These are phyloP conservation scores for Aspergillus unguis DNA, from an alignment of 2,329 filamentous ascomycete genomes.

Conservation along the genomic window DNA sequence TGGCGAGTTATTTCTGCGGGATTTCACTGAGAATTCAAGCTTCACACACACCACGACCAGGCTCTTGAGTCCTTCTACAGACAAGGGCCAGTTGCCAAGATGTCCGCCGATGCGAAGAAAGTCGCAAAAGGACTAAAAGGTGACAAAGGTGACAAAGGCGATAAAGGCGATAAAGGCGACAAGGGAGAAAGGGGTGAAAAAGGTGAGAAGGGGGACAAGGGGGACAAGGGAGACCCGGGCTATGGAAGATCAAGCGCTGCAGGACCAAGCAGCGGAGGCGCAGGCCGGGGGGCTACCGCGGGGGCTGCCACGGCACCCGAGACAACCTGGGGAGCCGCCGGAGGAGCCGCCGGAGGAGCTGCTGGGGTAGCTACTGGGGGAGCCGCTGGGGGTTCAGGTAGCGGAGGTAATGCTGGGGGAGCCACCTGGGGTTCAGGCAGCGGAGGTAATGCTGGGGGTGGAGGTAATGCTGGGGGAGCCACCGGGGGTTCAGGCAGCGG, in stretches of 20 bases:
- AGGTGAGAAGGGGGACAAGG: not conserved
- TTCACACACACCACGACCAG: not conserved
- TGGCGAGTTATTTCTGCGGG: not conserved
- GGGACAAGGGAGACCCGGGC: not conserved
- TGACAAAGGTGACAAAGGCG: not conserved
- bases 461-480: not conserved
- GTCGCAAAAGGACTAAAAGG: conserved; percentile 2
- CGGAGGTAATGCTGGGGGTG: not conserved
- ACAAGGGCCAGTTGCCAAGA: conserved; percentile 14
- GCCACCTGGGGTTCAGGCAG: not conserved
- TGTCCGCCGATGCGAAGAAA: conserved; percentile 21
- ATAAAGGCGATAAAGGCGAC: not conserved
- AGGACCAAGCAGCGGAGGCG: not conserved
- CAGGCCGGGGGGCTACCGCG: not conserved
- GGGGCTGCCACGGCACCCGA: too few relatives aligned
- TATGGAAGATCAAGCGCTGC: not conserved
- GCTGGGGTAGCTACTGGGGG: not conserved
- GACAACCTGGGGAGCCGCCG: not conserved
- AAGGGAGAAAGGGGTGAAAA: not conserved
- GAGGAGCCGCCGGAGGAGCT: not conserved
- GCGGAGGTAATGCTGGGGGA: not conserved
- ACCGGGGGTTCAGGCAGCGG: not conserved
- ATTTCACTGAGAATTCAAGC: not conserved
- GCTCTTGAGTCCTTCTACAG: not conserved
- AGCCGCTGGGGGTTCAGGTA: not conserved